A percentile compares a stretch with the other conserved stretches of the same genome.
These are phyloP conservation scores for Penicilliopsis zonata DNA, from an alignment of 495 filamentous ascomycete species.

Conservation along the genomic window DNA sequence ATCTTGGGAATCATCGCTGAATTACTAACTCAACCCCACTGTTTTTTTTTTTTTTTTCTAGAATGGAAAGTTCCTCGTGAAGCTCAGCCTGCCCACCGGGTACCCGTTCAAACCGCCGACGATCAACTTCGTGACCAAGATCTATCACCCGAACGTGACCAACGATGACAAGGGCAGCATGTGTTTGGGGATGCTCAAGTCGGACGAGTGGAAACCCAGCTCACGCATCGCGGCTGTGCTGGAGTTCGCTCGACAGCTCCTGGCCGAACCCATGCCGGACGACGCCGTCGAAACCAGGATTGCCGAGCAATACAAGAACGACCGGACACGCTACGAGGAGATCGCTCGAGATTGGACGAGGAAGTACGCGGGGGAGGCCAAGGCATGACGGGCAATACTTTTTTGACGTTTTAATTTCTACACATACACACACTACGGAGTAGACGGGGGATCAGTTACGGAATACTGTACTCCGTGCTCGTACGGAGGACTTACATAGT, in stretches of 20 bases:
- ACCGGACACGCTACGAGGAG: constrained; percentile 68
- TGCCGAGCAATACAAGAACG: constrained; percentile 71
- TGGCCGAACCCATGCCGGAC: constrained; percentile 83
- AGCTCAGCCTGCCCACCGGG: constrained; percentile 63
- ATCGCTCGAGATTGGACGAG: constrained; percentile 70
- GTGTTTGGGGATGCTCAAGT: constrained; percentile 79
- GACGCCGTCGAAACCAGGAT: constrained; percentile 85
- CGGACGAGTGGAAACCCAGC: constrained; percentile 91
- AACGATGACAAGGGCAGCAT: constrained; percentile 88
- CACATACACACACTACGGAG: no score
- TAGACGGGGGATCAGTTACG: no score
- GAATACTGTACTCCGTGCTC: no score
- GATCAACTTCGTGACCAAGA: constrained; percentile 82
- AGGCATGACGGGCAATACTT: constrained; percentile 1
- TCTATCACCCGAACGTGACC: constrained; percentile 97
- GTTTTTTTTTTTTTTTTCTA: constrained; percentile 13
- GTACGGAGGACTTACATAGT: no score
- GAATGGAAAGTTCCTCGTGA: constrained; percentile 69
- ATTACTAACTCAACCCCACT: no score
- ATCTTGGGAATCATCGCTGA: no score
- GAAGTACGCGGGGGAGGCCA: constrained; percentile 52
- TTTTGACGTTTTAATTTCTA: no score
- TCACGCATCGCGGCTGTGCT: constrained; percentile 68
- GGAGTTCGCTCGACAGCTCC: constrained; percentile 61
- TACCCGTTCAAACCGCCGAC: constrained; percentile 93